A percentile compares a stretch with the other conserved stretches of the same genome.
Conservation (phyloP, 805 yeast species). For the Pichia paraexigua region DNA sequence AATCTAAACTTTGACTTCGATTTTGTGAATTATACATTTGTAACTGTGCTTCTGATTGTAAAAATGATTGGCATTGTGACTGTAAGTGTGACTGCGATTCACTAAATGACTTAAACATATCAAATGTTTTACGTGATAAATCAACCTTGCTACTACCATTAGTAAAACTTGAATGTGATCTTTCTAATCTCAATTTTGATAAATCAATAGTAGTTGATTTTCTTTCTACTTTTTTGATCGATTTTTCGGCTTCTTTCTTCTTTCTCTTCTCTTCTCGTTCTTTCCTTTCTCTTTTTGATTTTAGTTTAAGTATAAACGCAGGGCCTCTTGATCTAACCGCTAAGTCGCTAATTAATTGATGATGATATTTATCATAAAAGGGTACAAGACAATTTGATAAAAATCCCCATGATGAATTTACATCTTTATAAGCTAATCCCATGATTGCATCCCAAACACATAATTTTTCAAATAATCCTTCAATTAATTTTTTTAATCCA, state of each 20-base stretch:
- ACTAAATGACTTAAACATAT: conserved; percentile 21
- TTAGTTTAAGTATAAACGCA: conserved; percentile 12
- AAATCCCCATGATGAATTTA: conserved; percentile 23
- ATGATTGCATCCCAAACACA: conserved; percentile 28
- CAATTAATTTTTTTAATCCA: conserved; percentile 9
- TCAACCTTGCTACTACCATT: conserved; percentile 12
- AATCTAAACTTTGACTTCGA: neutral
- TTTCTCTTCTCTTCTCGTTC: conserved; percentile 5
- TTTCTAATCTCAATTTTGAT: conserved; percentile 15
- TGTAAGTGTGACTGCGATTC: neutral
- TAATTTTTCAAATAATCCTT: conserved; percentile 23
- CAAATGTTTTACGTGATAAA: conserved; percentile 26
- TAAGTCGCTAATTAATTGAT: conserved; percentile 20
- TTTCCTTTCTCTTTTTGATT: conserved; percentile 4
- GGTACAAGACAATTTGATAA: conserved; percentile 24
- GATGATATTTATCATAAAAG: conserved; percentile 22
- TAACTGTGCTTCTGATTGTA: neutral
- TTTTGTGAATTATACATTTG: neutral
- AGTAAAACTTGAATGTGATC: conserved; percentile 20
- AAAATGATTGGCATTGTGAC: neutral
- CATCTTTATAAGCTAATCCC: conserved; percentile 20
- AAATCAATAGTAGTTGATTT: conserved; percentile 8
- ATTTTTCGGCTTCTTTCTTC: neutral
- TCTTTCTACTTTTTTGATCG: neutral
- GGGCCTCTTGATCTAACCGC: conserved; percentile 26